These are phyloP conservation scores for Leptodontidium sp. DNA, from an alignment of 2,329 filamentous ascomycete species.

Conservation along the genomic window DNA sequence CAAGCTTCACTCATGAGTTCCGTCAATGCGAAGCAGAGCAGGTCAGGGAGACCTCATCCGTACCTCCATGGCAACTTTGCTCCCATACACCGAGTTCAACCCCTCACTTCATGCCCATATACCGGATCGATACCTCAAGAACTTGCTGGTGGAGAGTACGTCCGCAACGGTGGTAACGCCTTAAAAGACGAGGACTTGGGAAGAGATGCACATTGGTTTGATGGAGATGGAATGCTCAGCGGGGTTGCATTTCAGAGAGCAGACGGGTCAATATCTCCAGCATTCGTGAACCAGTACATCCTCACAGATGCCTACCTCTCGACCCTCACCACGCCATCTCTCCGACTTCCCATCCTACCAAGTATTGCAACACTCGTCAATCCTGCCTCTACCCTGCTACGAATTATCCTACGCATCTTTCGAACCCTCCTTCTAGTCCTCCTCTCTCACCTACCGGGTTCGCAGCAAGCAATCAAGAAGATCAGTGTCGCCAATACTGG, in stretches of 20 bases:
- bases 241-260: slow-evolving; percentile 66
- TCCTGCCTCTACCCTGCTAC: slow-evolving; percentile 60
- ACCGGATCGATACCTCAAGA: slow-evolving; percentile 69
- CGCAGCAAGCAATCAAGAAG: slow-evolving; percentile 64
- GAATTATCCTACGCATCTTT: slow-evolving; percentile 59
- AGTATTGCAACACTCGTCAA: slow-evolving; percentile 73
- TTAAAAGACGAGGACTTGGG: slow-evolving; percentile 66
- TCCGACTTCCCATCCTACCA: slow-evolving; percentile 67
- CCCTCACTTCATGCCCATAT: slow-evolving; percentile 64
- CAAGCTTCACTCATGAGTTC: slow-evolving; percentile 37
- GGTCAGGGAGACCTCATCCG: slow-evolving; percentile 40
- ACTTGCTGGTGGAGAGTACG: slow-evolving; percentile 73
- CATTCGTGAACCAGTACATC: slow-evolving; percentile 75
- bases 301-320: slow-evolving; percentile 72
- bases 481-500: slow-evolving; percentile 77
- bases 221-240: slow-evolving; percentile 78
- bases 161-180: slow-evolving; percentile 76
- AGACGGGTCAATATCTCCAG: slow-evolving; percentile 57
- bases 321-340: slow-evolving; percentile 54
- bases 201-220: slow-evolving; percentile 76
- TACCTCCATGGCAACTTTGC: slow-evolving; percentile 76
- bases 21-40: slow-evolving; percentile 38
- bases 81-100: slow-evolving; percentile 63
- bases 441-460: slow-evolving; percentile 64
- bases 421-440: slow-evolving; percentile 65